A percentile compares a stretch with the other conserved stretches of the same genome.
phyloP scores from a whole-genome alignment of 257 asterid species.

The Solanum chiquidenum region DNA sequence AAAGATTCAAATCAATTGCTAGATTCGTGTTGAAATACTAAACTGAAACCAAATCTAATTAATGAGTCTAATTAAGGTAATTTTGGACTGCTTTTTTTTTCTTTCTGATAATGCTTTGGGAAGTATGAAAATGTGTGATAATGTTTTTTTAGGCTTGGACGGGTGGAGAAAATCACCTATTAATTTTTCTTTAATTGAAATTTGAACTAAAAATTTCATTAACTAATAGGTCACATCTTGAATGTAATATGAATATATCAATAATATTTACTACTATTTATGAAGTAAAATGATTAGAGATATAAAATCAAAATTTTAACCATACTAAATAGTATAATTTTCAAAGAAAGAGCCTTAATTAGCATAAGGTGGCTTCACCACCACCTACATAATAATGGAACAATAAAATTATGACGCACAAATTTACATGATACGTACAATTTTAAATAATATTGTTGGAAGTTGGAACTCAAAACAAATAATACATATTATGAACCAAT shows the following conservation, averaged over 20 bases:
- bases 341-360: too few relatives aligned
- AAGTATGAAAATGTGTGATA: neutral
- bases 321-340: too few relatives aligned
- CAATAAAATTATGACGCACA: too few relatives aligned
- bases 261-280: neutral
- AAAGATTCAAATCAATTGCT: neutral
- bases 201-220: neutral
- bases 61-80: neutral
- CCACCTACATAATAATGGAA: too few relatives aligned
- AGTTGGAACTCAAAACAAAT: too few relatives aligned
- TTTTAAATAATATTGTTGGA: too few relatives aligned
- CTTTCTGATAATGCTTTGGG: neutral
- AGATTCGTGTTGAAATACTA: neutral
- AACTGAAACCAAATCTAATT: neutral
- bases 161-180: neutral
- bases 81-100: neutral
- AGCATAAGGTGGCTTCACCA: too few relatives aligned
- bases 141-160: neutral
- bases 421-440: too few relatives aligned
- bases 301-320: too few relatives aligned
- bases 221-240: neutral
- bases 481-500: neutral
- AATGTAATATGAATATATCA: neutral
- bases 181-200: neutral
- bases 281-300: too few relatives aligned